phyloP scores from a whole-genome alignment of 2,329 filamentous ascomycete genomes.

The Pezizomycotina sp. region DNA sequence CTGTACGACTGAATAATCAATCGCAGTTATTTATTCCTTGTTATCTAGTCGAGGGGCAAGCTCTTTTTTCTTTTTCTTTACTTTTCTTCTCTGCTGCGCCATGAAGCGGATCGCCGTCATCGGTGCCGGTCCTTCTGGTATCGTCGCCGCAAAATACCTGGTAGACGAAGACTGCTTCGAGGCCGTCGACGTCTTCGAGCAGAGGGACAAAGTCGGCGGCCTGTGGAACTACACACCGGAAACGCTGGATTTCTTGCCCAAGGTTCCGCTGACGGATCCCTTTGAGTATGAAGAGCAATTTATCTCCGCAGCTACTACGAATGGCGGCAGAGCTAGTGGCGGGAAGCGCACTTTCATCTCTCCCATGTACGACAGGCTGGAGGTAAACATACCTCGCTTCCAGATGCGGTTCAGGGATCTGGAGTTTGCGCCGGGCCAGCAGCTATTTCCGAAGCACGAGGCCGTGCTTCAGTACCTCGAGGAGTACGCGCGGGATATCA shows the following conservation, averaged over 20 bases:
- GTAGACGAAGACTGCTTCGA: constrained; percentile 53
- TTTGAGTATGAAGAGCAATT: constrained; percentile 38
- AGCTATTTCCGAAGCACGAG: constrained; percentile 58
- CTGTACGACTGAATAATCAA: too few species aligned
- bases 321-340: constrained; percentile 21
- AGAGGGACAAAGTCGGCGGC: constrained; percentile 59
- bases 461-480: constrained; percentile 55
- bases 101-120: constrained; percentile 56
- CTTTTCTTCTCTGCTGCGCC: too few species aligned
- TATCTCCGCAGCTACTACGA: constrained; percentile 9
- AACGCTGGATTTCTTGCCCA: constrained; percentile 31
- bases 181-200: constrained; percentile 63
- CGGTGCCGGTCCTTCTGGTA: constrained; percentile 64
- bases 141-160: constrained; percentile 67
- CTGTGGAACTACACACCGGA: constrained; percentile 64
- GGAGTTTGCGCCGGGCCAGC: constrained; percentile 44
- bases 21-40: too few species aligned
- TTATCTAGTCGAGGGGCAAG: too few species aligned
- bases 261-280: constrained; percentile 53
- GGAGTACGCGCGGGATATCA: constrained; percentile 19
- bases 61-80: too few species aligned
- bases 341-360: constrained; percentile 50
- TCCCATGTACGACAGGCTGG: constrained; percentile 63
- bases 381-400: constrained; percentile 70
- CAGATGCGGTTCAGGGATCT: constrained; percentile 68